phyloP scores from a whole-genome alignment of 2,329 filamentous ascomycete genomes.

The Cyclaneusma minus region DNA sequence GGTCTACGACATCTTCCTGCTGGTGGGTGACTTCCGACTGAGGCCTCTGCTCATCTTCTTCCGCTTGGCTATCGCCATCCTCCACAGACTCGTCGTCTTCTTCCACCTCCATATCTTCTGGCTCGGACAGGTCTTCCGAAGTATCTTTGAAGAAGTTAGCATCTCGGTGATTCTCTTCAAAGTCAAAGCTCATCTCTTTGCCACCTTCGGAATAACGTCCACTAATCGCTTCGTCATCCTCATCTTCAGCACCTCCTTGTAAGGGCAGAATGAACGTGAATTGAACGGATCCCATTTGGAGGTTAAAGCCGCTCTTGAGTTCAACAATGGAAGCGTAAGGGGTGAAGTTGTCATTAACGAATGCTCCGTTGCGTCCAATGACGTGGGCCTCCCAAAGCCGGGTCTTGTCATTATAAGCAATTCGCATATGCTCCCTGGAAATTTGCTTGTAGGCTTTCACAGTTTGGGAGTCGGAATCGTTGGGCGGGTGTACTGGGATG shows the following conservation, averaged over 20 bases:
- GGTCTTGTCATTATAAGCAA: conserved; percentile 49
- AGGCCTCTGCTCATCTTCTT: conserved; percentile 12
- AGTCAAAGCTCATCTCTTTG: conserved; percentile 61
- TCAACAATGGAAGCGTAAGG: conserved; percentile 34
- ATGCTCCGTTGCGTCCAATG: conserved; percentile 49
- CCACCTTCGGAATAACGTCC: conserved; percentile 37
- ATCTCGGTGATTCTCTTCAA: conserved; percentile 44
- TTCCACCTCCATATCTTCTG: conserved; percentile 8
- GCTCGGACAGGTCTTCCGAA: conserved; percentile 2
- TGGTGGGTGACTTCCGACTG: conserved; percentile 1
- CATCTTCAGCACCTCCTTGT: conserved; percentile 41
- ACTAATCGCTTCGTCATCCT: conserved; percentile 32
- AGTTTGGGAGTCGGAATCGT: conserved; percentile 41
- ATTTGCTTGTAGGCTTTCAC: conserved; percentile 56
- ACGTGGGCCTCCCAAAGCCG: conserved; percentile 48
- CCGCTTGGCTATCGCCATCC: conserved; percentile 13
- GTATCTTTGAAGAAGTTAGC: conserved; percentile 29
- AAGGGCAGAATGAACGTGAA: conserved; percentile 56
- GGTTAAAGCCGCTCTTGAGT: conserved; percentile 46
- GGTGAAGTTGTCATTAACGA: conserved; percentile 45
- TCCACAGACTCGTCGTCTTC: conserved; percentile 18
- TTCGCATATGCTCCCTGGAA: conserved; percentile 58
- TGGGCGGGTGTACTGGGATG: conserved; percentile 57
- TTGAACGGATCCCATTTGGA: conserved; percentile 57
- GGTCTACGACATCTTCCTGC: conserved; percentile 4